Conservation (phyloP, 805 yeast species). For the Brettanomyces anomalus region DNA sequence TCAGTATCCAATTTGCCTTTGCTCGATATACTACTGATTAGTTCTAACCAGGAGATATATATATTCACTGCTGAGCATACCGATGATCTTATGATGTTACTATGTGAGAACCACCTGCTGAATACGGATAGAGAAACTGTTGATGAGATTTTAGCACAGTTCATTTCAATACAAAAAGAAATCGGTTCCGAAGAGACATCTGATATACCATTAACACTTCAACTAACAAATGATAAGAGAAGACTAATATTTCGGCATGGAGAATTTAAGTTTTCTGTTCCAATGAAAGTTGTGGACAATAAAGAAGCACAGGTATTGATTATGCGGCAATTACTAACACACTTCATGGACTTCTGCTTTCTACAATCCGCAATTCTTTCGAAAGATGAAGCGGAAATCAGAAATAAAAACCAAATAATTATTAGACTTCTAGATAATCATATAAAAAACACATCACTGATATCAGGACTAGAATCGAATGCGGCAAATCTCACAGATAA, state of each 20-base stretch:
- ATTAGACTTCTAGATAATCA: slow-evolving; percentile 14
- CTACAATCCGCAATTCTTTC: slow-evolving; percentile 7
- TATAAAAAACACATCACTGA: slow-evolving; percentile 14
- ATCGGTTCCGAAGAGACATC: background rate
- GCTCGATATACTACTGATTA: background rate
- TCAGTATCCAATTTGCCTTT: background rate
- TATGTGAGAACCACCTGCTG: background rate
- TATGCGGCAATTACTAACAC: background rate
- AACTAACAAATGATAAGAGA: background rate
- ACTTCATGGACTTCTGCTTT: slow-evolving; percentile 6
- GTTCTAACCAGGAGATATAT: background rate
- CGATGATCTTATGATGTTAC: background rate
- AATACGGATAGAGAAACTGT: slow-evolving; percentile 2
- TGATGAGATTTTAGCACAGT: slow-evolving; percentile 1
- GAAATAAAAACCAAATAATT: slow-evolving; percentile 15
- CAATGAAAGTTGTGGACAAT: background rate
- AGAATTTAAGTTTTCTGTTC: slow-evolving; percentile 1
- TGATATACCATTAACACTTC: background rate
- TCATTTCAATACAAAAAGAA: background rate
- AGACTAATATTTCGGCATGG: background rate
- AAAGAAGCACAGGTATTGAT: background rate
- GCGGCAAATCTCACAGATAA: slow-evolving; percentile 6
- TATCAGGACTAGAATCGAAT: slow-evolving; percentile 1
- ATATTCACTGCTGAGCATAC: background rate
- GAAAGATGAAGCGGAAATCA: slow-evolving; percentile 9